Conservation (phyloP, 306 rosid species). For the Trichosanthes truncata region DNA sequence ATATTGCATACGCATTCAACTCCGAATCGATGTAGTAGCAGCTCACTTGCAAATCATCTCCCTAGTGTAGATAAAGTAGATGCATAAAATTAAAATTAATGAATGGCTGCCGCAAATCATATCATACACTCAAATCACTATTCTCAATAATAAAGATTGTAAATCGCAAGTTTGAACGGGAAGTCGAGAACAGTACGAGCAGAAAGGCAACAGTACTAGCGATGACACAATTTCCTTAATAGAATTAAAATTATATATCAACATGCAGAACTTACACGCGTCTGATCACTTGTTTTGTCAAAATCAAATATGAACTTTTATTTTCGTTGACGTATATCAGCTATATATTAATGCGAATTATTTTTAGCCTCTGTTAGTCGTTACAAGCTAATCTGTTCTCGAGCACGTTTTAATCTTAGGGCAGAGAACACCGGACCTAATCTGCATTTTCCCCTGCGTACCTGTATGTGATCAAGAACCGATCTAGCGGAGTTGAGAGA, state of each 20-base stretch:
- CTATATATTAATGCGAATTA: background rate
- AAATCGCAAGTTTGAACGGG: background rate
- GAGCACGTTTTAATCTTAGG: background rate
- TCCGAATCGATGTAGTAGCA: slow-evolving; percentile 76
- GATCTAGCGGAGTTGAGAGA: slow-evolving; percentile 93
- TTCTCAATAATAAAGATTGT: background rate
- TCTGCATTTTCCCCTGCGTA: background rate
- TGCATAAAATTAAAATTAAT: background rate
- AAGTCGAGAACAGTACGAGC: background rate
- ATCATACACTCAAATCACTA: background rate
- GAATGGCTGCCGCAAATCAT: background rate
- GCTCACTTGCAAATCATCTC: slow-evolving; percentile 67
- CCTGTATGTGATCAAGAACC: slow-evolving; percentile 84
- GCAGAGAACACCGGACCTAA: background rate
- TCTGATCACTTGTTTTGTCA: too few species aligned
- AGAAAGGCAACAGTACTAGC: background rate
- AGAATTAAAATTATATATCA: background rate
- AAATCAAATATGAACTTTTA: too few species aligned
- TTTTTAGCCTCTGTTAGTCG: background rate
- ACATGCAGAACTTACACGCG: too few species aligned
- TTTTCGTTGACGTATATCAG: too few species aligned
- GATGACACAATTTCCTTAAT: background rate
- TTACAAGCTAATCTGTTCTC: background rate
- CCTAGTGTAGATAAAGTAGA: slow-evolving; percentile 26
- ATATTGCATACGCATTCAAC: slow-evolving; percentile 73